Conservation (phyloP, 345 rosid species). For the Citrus mangshanensis region DNA sequence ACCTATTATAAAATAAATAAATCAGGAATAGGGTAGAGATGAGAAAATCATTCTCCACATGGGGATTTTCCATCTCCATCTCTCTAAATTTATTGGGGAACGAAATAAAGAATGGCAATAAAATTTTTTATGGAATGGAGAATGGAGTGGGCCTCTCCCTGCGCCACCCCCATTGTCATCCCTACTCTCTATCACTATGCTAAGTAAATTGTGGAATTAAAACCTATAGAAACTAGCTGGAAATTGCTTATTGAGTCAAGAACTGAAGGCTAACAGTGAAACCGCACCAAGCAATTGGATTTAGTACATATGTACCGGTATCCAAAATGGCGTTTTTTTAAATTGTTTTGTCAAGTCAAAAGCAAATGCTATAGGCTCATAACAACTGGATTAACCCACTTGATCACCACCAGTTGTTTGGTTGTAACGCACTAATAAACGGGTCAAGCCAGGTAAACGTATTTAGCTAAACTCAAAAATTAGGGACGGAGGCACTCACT, state of each 20-base stretch:
- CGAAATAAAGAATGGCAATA: too few species aligned
- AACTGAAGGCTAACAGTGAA: slow-evolving; percentile 3
- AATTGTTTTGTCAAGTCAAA: background rate
- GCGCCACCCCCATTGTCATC: too few species aligned
- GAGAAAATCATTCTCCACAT: fast-evolving
- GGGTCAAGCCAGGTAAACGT: too few species aligned
- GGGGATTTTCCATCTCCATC: fast-evolving
- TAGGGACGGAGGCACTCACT: slow-evolving; percentile 28
- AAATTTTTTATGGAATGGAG: too few species aligned
- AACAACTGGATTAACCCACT: slow-evolving; percentile 16
- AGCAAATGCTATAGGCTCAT: slow-evolving; percentile 1
- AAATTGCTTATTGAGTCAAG: background rate
- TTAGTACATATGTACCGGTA: background rate
- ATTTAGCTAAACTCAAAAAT: background rate
- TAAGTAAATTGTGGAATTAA: background rate
- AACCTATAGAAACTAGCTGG: background rate
- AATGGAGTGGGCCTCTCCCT: too few species aligned
- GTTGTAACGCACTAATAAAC: slow-evolving; percentile 20
- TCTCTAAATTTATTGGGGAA: too few species aligned
- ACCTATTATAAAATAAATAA: too few species aligned
- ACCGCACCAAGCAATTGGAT: slow-evolving; percentile 7
- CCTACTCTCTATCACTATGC: too few species aligned
- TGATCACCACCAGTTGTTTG: background rate
- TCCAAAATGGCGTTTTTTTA: too few species aligned
- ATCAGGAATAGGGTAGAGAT: fast-evolving